Base-by-base conservation (phyloP, 2,329 filamentous ascomycete species). In the Magnaporthiopsis incrustans region DNA sequence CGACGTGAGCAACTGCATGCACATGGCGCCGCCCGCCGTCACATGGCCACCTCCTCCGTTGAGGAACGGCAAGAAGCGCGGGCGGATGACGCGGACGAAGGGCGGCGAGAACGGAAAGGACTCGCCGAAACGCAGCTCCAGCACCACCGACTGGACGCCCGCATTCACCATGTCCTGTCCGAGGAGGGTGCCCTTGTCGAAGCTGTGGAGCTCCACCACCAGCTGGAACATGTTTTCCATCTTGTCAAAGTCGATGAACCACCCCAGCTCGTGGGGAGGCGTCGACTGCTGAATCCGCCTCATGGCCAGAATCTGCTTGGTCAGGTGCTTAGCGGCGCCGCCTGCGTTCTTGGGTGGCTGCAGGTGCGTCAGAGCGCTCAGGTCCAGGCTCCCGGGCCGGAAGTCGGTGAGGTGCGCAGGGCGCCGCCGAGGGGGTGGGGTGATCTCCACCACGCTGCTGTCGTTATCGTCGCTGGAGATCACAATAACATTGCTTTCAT, bases 181-280 rank as follows among this genome's bases (percentile, higher is more conserved):
- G 1, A 97, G 79, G 0, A 89, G 90, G 0, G 95, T 79, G 1
- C 77, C 73, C 0, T 77, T 67, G 30, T 92, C 88, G 70, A 97
- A 96, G 58, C 88, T 91, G 73, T 97, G 93, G 1, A 97, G 78
- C 73, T 97, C 90, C 7, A 96, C 87, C 65, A 96, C 92, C 92
- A 92, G 96, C 71, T 96, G 92, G 71, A 95, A 97, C 67, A 92
- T 81, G 70, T 93, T 96, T 27, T 78, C 82, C 53, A 93, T 78
- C 61, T 85, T 82, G 7, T 79, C 76, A 60, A 82, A 80, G 70
- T 96, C 84, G 64, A 96, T 87, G 71, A 91, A 92, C 92, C 92
- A 97, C 22, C 93, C 93, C 0, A 96, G 81, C 65, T 89, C 84
- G 65, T 88, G 82, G 1, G 73, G n/a, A 0, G 85, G 82, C 1